Conservation (phyloP, 2,329 filamentous ascomycete genomes). For the Monosporascus sp. region DNA sequence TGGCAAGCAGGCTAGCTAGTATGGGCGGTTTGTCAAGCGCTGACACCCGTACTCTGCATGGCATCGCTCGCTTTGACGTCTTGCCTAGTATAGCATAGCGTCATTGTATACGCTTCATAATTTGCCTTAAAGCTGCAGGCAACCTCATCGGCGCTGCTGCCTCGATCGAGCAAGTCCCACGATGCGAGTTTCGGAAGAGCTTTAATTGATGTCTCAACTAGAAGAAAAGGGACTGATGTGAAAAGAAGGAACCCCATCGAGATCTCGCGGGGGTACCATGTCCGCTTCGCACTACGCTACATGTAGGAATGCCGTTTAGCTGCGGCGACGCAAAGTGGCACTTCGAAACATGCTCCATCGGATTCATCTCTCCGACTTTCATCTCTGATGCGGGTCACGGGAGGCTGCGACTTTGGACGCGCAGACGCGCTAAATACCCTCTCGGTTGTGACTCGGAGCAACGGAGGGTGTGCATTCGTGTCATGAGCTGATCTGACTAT, state of each 20-base stretch:
- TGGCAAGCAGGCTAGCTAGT: not conserved
- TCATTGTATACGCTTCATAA: conserved; percentile 5
- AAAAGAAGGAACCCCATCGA: not conserved
- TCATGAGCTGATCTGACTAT: not conserved
- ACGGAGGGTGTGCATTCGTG: not conserved
- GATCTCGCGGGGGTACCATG: not conserved
- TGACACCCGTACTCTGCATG: not conserved
- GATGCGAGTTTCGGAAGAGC: not conserved
- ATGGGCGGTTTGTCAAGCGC: not conserved
- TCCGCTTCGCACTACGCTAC: not conserved
- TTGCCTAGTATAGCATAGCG: conserved; percentile 1
- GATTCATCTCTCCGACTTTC: not conserved
- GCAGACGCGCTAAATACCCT: not conserved
- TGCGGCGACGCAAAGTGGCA: not conserved
- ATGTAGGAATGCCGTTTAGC: not conserved
- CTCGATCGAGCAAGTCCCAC: not conserved
- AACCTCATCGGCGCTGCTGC: conserved; percentile 1
- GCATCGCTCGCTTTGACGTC: not conserved
- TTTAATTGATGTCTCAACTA: not conserved
- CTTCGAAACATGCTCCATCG: not conserved
- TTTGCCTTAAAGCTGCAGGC: conserved; percentile 9
- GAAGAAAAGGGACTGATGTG: not conserved
- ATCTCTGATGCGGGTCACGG: not conserved
- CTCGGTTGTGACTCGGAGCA: not conserved
- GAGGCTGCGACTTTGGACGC: not conserved